Evolutionary conservation across 345 rosid genomes (phyloP), one percentile per base, ranked within the genome.

Genomic region (Theobroma cacao): DNA sequence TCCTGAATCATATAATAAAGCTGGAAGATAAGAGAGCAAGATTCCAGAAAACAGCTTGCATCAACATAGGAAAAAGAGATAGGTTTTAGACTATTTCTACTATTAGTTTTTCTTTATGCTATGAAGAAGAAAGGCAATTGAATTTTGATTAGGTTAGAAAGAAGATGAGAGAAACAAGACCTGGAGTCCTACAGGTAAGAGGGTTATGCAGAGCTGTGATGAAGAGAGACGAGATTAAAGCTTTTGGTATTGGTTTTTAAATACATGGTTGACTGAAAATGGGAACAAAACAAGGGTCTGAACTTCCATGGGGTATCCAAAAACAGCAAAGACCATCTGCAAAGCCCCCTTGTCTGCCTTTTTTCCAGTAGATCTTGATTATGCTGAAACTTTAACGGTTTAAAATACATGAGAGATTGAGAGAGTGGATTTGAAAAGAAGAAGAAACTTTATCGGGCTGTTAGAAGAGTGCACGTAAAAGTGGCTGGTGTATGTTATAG

Each of bases 291-390:
- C 48, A 47, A 34, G 30, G 45, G 34, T 5, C 6, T 20, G 7
- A 55, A 62, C 31, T 31, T 56, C 2, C 34, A n/a, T 60, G 53
- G 59, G 75, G 33, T 67, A 26, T 69, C 43, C 47, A 6, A 73
- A 80, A 68, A 62, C 84, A 80, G 31, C 55, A 59, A 56, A 48
- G 10, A 67, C 18, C 69, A 48, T 52, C 14, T 47, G 65, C 76
- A 82, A 87, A 83, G 81, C 82, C 81, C 8, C 41, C 71, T 53
- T 77, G 84, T 68, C 75, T 81, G 82, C 77, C 80, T 68, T 78
- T 77, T 67, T 85, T 69, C 79, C 17, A 24, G 56, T 28, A 56
- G 75, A 14, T 56, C 33, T 75, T 28, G 79, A 81, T 79, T 73
- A 10, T 26, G 20, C 1, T 8, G 24, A 3, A 48, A 24, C 83